phyloP scores from a whole-genome alignment of 805 yeast species.

The Saturnispora gosingensis region DNA sequence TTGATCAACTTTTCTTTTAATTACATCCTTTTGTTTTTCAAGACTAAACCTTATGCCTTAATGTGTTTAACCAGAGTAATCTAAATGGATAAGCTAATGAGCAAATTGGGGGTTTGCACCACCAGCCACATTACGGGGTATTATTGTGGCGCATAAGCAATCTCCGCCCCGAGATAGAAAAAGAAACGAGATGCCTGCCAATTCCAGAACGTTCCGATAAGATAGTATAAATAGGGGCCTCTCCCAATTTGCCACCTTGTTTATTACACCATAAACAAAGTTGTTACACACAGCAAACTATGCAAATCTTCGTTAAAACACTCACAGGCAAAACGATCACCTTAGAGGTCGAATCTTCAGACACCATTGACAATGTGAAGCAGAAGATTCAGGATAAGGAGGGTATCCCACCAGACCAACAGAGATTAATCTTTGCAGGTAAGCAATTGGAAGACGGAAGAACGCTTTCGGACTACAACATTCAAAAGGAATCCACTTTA shows the following conservation, averaged over 20 bases:
- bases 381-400: constrained; percentile 93
- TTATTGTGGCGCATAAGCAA: neutral
- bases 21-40: too few species aligned
- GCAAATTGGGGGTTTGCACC: neutral
- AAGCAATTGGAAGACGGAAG: constrained; percentile 60
- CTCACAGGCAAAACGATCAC: constrained; percentile 97
- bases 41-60: too few species aligned
- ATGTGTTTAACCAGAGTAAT: too few species aligned
- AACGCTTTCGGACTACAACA: constrained; percentile 80
- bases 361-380: constrained; percentile 91
- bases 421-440: constrained; percentile 38
- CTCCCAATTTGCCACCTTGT: neutral
- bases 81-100: too few species aligned
- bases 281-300: constrained; percentile 36
- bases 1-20: too few species aligned
- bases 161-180: neutral
- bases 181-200: neutral
- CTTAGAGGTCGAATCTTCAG: constrained; percentile 81
- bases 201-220: constrained; percentile 5
- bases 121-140: neutral
- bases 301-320: constrained; percentile 99
- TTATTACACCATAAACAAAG: neutral
- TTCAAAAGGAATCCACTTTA: constrained; percentile 44
- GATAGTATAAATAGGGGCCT: neutral
- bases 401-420: constrained; percentile 49